phyloP scores from a whole-genome alignment of 805 yeast species.

The Torulaspora gathmanii region DNA sequence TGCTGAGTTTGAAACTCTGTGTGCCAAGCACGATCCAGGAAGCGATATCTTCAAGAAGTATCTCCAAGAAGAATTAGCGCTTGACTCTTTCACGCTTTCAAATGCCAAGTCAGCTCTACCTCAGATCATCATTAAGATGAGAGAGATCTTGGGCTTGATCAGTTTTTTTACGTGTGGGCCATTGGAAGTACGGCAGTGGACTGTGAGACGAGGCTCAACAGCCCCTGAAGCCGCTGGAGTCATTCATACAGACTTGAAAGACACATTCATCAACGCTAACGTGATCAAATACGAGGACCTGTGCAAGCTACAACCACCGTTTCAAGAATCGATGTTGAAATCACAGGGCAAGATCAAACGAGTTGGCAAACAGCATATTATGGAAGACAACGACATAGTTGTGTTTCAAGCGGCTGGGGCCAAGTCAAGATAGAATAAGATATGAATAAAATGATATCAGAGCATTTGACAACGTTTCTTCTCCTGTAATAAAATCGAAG shows the following conservation, averaged over 20 bases:
- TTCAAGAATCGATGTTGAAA: slow-evolving; percentile 27
- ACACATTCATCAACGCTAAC: slow-evolving; percentile 74
- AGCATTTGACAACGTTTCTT: slow-evolving; percentile 37
- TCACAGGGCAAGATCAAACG: slow-evolving; percentile 29
- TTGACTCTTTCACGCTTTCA: slow-evolving; percentile 34
- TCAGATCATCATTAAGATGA: slow-evolving; percentile 59
- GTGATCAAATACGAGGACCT: slow-evolving; percentile 66
- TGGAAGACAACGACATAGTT: slow-evolving; percentile 82
- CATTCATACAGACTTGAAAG: slow-evolving; percentile 79
- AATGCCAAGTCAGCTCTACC: slow-evolving; percentile 53
- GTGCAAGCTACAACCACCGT: slow-evolving; percentile 19
- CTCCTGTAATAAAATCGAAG: slow-evolving; percentile 37
- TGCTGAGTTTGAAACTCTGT: slow-evolving; percentile 46
- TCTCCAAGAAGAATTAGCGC: slow-evolving; percentile 32
- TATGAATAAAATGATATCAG: slow-evolving; percentile 28
- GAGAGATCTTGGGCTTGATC: slow-evolving; percentile 62
- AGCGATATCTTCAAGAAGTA: slow-evolving; percentile 12
- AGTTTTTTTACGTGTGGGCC: slow-evolving; percentile 88
- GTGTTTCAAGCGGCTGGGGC: slow-evolving; percentile 70
- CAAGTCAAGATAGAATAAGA: slow-evolving; percentile 36
- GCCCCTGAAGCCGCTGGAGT: slow-evolving; percentile 91
- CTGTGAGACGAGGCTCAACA: slow-evolving; percentile 63
- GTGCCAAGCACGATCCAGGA: slow-evolving; percentile 28
- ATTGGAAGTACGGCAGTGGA: slow-evolving; percentile 85
- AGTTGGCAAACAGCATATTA: slow-evolving; percentile 67